Evolutionary conservation across 169 alveolate species (phyloP).

Genomic region (Prorocentrum cordatum): DNA sequence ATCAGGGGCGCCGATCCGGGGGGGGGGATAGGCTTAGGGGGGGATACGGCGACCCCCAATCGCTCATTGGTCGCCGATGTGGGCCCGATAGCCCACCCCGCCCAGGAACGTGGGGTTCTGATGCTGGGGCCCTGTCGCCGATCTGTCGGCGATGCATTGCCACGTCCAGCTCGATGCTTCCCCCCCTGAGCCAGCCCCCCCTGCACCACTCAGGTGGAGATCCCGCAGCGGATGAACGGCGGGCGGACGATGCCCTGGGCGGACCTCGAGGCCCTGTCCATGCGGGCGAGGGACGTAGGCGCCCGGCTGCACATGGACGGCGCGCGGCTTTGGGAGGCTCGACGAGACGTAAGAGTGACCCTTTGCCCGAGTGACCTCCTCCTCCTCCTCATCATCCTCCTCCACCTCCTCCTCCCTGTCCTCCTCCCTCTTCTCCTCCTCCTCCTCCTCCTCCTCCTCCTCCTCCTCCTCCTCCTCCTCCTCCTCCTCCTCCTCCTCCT

Average conservation of each 20-base stretch:
- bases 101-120: no score
- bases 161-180: no score
- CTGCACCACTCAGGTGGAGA: no score
- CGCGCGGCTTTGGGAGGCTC: constrained; percentile 10
- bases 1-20: no score
- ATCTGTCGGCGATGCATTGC: no score
- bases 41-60: no score
- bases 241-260: constrained; percentile 13
- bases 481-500: not conserved
- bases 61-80: no score
- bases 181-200: no score
- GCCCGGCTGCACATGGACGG: constrained; percentile 66
- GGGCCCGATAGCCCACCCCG: no score
- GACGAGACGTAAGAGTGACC: not conserved
- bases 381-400: not conserved
- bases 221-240: constrained; percentile 33
- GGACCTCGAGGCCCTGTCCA: not conserved
- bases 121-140: no score
- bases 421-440: not conserved
- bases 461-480: not conserved
- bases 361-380: not conserved
- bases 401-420: not conserved
- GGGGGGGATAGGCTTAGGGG: no score
- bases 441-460: not conserved
- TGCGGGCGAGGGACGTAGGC: not conserved